A percentile compares a stretch with the other conserved stretches of the same genome.
Evolutionary conservation across 2,329 filamentous ascomycete species (phyloP).

Genomic region (Ploettnerulaceae sp.): DNA sequence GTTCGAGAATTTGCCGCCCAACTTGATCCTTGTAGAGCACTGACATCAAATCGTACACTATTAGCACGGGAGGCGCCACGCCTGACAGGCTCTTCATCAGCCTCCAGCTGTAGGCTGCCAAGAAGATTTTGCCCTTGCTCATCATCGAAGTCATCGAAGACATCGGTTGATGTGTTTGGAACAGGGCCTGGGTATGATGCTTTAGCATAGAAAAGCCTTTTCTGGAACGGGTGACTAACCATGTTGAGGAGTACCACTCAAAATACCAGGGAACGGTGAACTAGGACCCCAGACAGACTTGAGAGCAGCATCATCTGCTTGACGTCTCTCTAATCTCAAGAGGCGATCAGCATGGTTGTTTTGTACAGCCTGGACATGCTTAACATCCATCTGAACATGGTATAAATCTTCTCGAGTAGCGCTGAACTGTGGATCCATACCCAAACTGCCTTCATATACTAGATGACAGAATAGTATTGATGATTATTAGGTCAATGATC

Average conservation of each 20-base stretch:
- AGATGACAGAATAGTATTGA: not conserved
- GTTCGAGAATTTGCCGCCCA: constrained; percentile 80
- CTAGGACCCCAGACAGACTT: constrained; percentile 90
- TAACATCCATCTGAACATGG: constrained; percentile 66
- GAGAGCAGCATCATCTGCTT: constrained; percentile 61
- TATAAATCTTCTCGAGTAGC: constrained; percentile 60
- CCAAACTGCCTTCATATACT: constrained; percentile 30
- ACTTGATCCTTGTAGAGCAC: constrained; percentile 79
- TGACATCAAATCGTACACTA: constrained; percentile 96
- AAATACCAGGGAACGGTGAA: constrained; percentile 82
- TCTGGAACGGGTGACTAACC: constrained; percentile 50
- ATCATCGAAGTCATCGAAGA: constrained; percentile 82
- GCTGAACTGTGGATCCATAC: constrained; percentile 61
- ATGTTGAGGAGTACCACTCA: constrained; percentile 80
- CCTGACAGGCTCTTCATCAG: constrained; percentile 79
- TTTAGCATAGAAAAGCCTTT: not conserved
- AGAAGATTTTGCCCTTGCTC: constrained; percentile 78
- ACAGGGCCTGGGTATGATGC: constrained; percentile 58
- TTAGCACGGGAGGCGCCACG: constrained; percentile 90
- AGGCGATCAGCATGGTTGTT: constrained; percentile 58
- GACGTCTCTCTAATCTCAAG: constrained; percentile 58
- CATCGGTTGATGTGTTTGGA: constrained; percentile 73
- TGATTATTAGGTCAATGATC: not conserved
- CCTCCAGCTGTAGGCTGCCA: constrained; percentile 76
- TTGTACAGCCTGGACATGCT: constrained; percentile 61